Base-by-base conservation (phyloP, 768 basidiomycete species). In the Mycena pura region DNA sequence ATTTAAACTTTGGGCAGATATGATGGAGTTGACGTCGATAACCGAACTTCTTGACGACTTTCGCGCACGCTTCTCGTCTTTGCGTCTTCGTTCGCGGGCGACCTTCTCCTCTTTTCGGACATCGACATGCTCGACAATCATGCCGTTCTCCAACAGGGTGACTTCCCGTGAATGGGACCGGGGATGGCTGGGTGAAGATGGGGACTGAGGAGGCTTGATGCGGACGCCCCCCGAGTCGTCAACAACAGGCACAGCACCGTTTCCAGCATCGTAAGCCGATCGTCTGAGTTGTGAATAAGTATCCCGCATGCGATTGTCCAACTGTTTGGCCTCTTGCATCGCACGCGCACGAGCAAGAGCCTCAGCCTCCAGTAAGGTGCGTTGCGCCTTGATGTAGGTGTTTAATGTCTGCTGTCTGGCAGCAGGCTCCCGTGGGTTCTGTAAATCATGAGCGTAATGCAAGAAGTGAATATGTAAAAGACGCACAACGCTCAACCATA, bases 371-470 rank as follows among this genome's bases (percentile, higher is more conserved):
- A 97, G 84, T 38, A 96, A 78, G 11, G 84, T 82, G 59, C 87
- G 83, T 69, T 99, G 96, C 2, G 90, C 80, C 68, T 87, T 88
- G 73, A 99, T 86, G 73, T 96, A 99, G 3, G 78, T 78, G 57
- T 89, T 85, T 6, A 99, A 78, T 3, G 92, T 92, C 67, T 91
- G 89, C 69, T 92, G 90, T 34, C 91, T 87, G 32, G 95, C 89
- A 5, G 90, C 82, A 13, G 95, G 93, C 65, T 97, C 95, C 48
- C 91, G 88, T 13, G 93, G 94, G 71, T 94, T 98, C 96, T 99
- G 65, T 19, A 9, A 31, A 40, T 24, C 22, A 60, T 54, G 43
- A 64, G 48, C 3, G 34, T 6, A 38, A 17, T 14, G 6, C 2
- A 28, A 70, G 19, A 69, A 60, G n/a, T 24, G 49, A 34, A 27